phyloP scores from a whole-genome alignment of 164 flowering plant genomes.

The Saururus chinensis region DNA sequence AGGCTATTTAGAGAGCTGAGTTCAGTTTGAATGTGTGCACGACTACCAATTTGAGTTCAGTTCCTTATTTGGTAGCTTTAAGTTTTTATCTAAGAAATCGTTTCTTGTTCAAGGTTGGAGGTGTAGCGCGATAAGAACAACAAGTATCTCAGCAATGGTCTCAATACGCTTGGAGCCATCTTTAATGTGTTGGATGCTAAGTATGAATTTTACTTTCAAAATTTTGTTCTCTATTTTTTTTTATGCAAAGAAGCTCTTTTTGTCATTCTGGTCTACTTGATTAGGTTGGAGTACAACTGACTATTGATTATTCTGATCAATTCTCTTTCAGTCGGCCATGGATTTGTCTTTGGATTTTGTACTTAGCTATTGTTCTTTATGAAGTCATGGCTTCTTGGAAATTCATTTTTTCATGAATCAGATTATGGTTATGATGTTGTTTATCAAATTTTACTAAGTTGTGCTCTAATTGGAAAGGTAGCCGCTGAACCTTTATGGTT shows the following conservation, averaged over 20 bases:
- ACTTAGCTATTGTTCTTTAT: no score
- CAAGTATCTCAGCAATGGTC: constrained; percentile 48
- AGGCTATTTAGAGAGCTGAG: no score
- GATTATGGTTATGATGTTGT: no score
- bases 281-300: background rate
- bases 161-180: constrained; percentile 44
- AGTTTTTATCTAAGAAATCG: no score
- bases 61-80: no score
- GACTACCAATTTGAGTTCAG: no score
- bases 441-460: background rate
- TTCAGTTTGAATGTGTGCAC: no score
- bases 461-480: background rate
- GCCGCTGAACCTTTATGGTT: no score
- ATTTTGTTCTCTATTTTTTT: background rate
- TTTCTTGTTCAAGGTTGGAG: constrained; percentile 77
- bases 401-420: no score
- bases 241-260: background rate
- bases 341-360: constrained; percentile 53
- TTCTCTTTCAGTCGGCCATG: constrained; percentile 74
- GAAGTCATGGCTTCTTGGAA: no score
- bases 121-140: constrained; percentile 51
- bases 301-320: background rate
- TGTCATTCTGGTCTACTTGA: background rate
- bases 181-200: constrained; percentile 67
- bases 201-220: constrained; percentile 20